A percentile compares a stretch with the other conserved stretches of the same genome.
These are phyloP conservation scores for Penicillium desertorum DNA, from an alignment of 495 filamentous ascomycete species.

Conservation along the genomic window DNA sequence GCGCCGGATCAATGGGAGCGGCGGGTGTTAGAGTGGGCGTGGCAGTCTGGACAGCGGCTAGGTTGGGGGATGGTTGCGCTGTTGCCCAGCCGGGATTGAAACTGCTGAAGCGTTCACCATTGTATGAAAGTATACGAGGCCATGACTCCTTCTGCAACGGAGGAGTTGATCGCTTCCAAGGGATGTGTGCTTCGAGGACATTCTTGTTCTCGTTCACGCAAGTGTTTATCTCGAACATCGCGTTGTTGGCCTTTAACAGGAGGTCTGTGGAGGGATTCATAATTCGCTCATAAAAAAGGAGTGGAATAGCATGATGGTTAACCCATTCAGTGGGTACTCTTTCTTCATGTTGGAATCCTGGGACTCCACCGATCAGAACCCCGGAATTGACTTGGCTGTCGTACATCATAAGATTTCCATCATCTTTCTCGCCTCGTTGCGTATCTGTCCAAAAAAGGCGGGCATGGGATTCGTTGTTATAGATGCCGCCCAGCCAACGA, in stretches of 20 bases:
- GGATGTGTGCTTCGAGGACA: slow-evolving; percentile 2
- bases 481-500: slow-evolving; percentile 48
- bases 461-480: slow-evolving; percentile 22
- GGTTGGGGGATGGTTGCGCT: background rate
- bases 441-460: slow-evolving; percentile 40
- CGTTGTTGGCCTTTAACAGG: slow-evolving; percentile 10
- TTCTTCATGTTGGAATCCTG: slow-evolving; percentile 12
- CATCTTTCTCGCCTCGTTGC: slow-evolving; percentile 27
- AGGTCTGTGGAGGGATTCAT: slow-evolving; percentile 26
- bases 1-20: background rate
- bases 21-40: background rate
- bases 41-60: background rate
- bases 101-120: slow-evolving; percentile 8
- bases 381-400: slow-evolving; percentile 29
- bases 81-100: slow-evolving; percentile 6
- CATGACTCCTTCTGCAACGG: background rate
- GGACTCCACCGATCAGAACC: slow-evolving; percentile 28
- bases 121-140: slow-evolving; percentile 8
- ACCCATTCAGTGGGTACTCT: slow-evolving; percentile 32
- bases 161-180: background rate
- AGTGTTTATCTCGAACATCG: slow-evolving; percentile 16
- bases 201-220: background rate
- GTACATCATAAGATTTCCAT: slow-evolving; percentile 28
- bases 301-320: slow-evolving; percentile 17
- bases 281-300: slow-evolving; percentile 42